Conservation (phyloP, 2,329 filamentous ascomycete genomes). For the Pleurostoma richardsiae region DNA sequence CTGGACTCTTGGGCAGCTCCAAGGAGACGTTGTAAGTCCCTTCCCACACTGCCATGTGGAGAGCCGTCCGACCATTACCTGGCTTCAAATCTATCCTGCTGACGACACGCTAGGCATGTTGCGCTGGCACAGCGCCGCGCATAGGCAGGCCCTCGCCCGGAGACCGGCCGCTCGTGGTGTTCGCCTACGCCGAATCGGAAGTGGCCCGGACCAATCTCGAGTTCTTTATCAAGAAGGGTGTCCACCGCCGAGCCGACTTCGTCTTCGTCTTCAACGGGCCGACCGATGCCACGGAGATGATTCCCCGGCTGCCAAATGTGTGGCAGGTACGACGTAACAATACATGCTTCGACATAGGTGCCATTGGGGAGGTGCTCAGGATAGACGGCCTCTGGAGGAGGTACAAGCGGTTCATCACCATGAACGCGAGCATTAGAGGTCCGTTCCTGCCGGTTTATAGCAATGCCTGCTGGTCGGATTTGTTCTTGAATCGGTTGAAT, state of each 20-base stretch:
- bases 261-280: constrained; percentile 28
- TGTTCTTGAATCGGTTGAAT: constrained; percentile 20
- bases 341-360: constrained; percentile 24
- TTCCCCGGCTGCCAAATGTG: constrained; percentile 19
- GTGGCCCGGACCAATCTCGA: constrained; percentile 20
- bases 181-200: constrained; percentile 24
- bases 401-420: constrained; percentile 24
- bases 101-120: too few species aligned
- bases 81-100: too few species aligned
- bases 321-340: constrained; percentile 18
- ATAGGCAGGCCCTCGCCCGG: too few species aligned
- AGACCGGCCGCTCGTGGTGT: constrained; percentile 19
- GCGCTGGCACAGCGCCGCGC: too few species aligned
- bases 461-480: constrained; percentile 23
- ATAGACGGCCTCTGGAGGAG: constrained; percentile 21
- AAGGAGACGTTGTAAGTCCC: too few species aligned
- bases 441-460: constrained; percentile 26
- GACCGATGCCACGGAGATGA: constrained; percentile 12
- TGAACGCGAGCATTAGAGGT: constrained; percentile 23
- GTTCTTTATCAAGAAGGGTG: constrained; percentile 24
- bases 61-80: too few species aligned
- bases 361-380: constrained; percentile 22
- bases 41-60: too few species aligned
- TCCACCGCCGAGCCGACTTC: constrained; percentile 26
- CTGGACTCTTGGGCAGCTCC: too few species aligned